Evolutionary conservation across 768 basidiomycete genomes (phyloP), one percentile per base, ranked within the genome.

Genomic region (Tubosaeta sp.): DNA sequence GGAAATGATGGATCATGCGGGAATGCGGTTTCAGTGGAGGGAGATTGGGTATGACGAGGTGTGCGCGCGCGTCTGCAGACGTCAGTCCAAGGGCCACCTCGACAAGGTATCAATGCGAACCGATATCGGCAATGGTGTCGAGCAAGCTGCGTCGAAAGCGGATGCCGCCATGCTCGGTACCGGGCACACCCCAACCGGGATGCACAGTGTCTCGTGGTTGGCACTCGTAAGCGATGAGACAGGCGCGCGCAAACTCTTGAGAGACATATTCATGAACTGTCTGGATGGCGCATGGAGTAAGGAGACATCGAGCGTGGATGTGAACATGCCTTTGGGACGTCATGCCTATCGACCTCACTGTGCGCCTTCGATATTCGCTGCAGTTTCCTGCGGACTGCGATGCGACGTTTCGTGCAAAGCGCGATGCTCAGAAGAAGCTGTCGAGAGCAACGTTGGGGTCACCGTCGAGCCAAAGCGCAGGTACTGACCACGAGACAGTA

Each of bases 1-100:
- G 83, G 62, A 90, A 87, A 65, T 91, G 88, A 65, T 88, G 83
- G 44, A 86, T 73, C 85, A 91, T 85, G 57, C 88, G 83, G 5
- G 77, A 76, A 65, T 88, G 84, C 3, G 88, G 87, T 57, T 85
- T 84, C 60, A 86, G 67, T 16, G 71, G 60, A 12, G 88, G 90
- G 48, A 87, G 81, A 34, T 80, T 78, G 27, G 89, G 89, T 54
- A 91, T 86, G 37, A 91, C 78, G 44, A 78, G 65, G 58, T 83
- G 88, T 27, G 88, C 85, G 43, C 86, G 76, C 10, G 71, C 71
- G 66, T 92, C 89, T 91, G 35, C 35, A 48, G 22, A 29, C 31
- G 11, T 29, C 39, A 22, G 45, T 62, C 50, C 58, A 51, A 52
- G 43, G 14, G 37, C 17, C 34, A 43, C 46, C 26, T 33, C 11